Base-by-base conservation (phyloP, 306 rosid genomes). In the Heteromeles arbutifolia region DNA sequence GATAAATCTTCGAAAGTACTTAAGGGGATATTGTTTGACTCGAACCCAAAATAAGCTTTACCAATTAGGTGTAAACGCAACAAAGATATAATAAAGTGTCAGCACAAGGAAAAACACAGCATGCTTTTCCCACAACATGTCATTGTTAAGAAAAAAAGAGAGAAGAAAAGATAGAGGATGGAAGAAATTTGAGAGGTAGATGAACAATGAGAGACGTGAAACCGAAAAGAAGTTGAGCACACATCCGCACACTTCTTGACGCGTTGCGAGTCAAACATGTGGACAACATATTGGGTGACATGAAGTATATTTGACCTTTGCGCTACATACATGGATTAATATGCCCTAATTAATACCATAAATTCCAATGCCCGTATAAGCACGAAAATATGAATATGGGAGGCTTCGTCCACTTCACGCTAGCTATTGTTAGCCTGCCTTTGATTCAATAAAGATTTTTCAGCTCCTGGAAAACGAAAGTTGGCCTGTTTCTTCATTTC, bases 381-480 rank as follows among this genome's bases (percentile, higher is more conserved):
- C 41, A 19, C 19, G 31, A 25, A 69, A 17, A 44, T 8, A 58
- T 58, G 76, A 72, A 57, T n/a, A 72, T 8, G 53, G 24, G 22
- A 17, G 53, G 28, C 77, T 43, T 61, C 68, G 69, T 61, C 65
- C 50, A 9, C 28, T 9, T 74, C 59, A 74, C 69, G 77, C 67
- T 17, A 17, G 56, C 8, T 57, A 57, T 41, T 41, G 44, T 14
- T 26, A 58, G 67, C 39, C 67, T 15, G 25, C 56, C 77, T 2
- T 50, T 19, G 14, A 70, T 70, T 54, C 45, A 61, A 31, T 37
- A 41, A 37, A 56, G 37, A 39, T 15, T 15, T 14, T 72, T 58
- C 67, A 15, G 39, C 67, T 73, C 56, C 67, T 59, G 69, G 69
- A 73, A 59, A 73, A 73, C 21, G 58, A 73, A 59, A 26, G 39